phyloP scores from a whole-genome alignment of 176 grass and related monocot genomes.

The Thinopyrum elongatum region DNA sequence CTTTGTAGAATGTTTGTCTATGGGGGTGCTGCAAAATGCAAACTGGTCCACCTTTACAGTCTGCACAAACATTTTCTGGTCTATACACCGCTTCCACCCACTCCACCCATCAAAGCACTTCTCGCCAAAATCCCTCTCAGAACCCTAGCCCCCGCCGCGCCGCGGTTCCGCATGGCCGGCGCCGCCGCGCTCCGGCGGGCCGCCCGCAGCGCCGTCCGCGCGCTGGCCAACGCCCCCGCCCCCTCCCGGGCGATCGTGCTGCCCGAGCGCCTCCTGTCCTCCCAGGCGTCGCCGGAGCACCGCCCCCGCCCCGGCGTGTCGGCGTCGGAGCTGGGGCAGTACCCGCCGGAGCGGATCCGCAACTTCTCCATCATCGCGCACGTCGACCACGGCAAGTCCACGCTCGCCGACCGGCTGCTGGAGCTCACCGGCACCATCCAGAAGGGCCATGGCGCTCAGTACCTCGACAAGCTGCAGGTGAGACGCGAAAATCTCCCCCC shows the following conservation, averaged over 20 bases:
- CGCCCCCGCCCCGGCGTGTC: slow-evolving; percentile 27
- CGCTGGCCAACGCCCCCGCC: not conserved
- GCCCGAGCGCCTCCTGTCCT: slow-evolving; percentile 31
- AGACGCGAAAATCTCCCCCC: not conserved
- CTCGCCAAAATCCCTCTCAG: slow-evolving; percentile 27
- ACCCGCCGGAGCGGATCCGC: slow-evolving; percentile 73
- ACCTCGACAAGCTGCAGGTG: slow-evolving; percentile 92
- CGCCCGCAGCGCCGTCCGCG: not conserved
- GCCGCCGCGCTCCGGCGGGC: slow-evolving; percentile 43
- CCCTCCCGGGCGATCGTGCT: slow-evolving; percentile 15
- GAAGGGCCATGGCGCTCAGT: slow-evolving; percentile 84
- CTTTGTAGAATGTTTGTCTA: too few species aligned
- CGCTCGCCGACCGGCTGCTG: slow-evolving; percentile 78
- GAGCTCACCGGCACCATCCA: slow-evolving; percentile 92
- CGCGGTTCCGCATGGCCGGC: slow-evolving; percentile 32
- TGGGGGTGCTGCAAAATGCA: too few species aligned
- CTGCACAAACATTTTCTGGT: not conserved
- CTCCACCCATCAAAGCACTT: not conserved
- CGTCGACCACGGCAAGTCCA: slow-evolving; percentile 92
- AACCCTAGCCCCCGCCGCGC: slow-evolving; percentile 49
- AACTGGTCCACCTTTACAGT: slow-evolving; percentile 6
- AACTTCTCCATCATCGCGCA: slow-evolving; percentile 96
- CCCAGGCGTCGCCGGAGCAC: slow-evolving; percentile 41
- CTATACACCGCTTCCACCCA: slow-evolving; percentile 20
- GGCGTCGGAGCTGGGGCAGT: slow-evolving; percentile 59